Evolutionary conservation across 768 basidiomycete genomes (phyloP), one percentile per base, ranked within the genome.

Genomic region (Boletus edulis): DNA sequence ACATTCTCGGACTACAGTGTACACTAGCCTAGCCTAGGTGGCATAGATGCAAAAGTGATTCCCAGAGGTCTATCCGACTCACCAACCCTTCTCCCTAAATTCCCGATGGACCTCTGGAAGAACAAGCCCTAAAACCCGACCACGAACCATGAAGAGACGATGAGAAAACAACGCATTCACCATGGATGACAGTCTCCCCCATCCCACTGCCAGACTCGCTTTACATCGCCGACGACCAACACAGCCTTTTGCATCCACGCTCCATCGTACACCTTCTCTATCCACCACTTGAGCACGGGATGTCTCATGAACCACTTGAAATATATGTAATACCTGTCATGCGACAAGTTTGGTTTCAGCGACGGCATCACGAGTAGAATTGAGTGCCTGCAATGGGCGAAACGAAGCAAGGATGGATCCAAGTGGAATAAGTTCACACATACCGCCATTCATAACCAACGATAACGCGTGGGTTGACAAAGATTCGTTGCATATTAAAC

Each of bases 211-310:
- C n/a, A 62, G 15, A 71, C 51, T 1, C 20, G 22, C 24, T 20
- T 64, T 3, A 59, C 39, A 52, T 72, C 70, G 2, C 76, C 76
- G 3, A 78, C 63, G n/a, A 78, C 63, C 57, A 72, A 64, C 46
- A 71, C 65, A 42, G 59, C 63, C 11, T 69, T 57, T 29, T 73
- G 66, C 74, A 75, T 73, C 69, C 72, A 70, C 47, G 72, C 73
- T 12, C 71, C 76, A 50, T 67, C 64, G 29, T 68, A 75, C 46
- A 68, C 57, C 47, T 59, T 68, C 61, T 69, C 66, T 45, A 78
- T 73, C 71, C 74, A 78, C 77, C 77, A 78, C 56, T 58, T 59
- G 47, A 78, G 69, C 40, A 69, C 55, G 35, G 69, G 74, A 50
- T 76, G 72, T 29, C 77, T 62, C 64, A 75, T 62, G 17, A 70